phyloP scores from a whole-genome alignment of 2,329 filamentous ascomycete genomes.

The Tolypocladium cylindrosporum region DNA sequence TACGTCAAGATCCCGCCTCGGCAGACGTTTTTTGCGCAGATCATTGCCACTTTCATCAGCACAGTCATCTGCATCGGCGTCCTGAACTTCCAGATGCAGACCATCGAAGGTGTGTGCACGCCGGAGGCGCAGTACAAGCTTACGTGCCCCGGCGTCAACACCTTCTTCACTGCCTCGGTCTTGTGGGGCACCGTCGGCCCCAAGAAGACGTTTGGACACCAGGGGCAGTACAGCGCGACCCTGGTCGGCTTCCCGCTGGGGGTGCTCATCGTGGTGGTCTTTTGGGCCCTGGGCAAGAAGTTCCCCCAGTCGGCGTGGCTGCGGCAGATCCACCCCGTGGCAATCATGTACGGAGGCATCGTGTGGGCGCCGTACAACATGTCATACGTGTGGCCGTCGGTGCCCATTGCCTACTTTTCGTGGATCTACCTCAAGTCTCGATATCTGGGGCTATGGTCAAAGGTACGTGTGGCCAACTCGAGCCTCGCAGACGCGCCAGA shows the following conservation, averaged over 20 bases:
- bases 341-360: conserved; percentile 35
- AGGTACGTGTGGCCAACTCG: conserved; percentile 20
- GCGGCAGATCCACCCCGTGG: conserved; percentile 37
- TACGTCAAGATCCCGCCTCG: conserved; percentile 53
- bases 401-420: conserved; percentile 41
- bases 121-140: conserved; percentile 35
- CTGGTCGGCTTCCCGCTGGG: conserved; percentile 42
- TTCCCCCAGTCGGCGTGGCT: conserved; percentile 28
- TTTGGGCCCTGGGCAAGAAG: conserved; percentile 28
- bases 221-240: conserved; percentile 36
- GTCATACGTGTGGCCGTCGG: conserved; percentile 39
- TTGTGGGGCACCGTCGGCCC: conserved; percentile 46
- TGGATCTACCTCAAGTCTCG: conserved; percentile 41
- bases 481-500: not conserved
- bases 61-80: conserved; percentile 41
- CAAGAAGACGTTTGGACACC: conserved; percentile 36
- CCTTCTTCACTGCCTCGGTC: conserved; percentile 46
- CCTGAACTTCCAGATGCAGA: conserved; percentile 37
- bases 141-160: conserved; percentile 42
- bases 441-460: conserved; percentile 40
- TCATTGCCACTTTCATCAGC: conserved; percentile 44
- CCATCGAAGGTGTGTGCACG: conserved; percentile 39
- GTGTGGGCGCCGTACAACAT: conserved; percentile 40
- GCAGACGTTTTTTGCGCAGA: conserved; percentile 48
- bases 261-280: conserved; percentile 30